Percentiles rank a stretch among this genome's conserved stretches.
Conservation (phyloP, 139 green algal species). For the Coccomyxa sp. region DNA sequence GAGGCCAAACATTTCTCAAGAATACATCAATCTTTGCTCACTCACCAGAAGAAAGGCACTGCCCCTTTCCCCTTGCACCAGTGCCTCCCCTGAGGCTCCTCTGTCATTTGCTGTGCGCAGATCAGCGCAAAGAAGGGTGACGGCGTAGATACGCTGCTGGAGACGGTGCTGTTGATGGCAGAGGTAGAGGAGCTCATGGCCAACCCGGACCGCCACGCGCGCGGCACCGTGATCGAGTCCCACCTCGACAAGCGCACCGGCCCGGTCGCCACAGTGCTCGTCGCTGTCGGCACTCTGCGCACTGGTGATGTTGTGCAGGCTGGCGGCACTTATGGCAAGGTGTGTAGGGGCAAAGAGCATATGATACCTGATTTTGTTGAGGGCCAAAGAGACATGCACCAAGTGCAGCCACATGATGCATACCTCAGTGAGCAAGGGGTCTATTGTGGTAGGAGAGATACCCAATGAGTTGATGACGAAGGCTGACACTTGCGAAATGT, state of each 20-base stretch:
- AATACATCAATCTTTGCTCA: not conserved
- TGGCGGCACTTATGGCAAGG: slow-evolving; percentile 77
- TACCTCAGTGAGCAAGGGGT: no score
- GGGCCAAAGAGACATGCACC: no score
- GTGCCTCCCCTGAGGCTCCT: no score
- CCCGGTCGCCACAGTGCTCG: slow-evolving; percentile 82
- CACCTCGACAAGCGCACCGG: slow-evolving; percentile 81
- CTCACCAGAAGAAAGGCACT: not conserved
- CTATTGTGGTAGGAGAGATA: no score
- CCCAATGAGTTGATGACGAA: no score
- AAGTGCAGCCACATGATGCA: no score
- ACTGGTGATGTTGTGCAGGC: slow-evolving; percentile 78
- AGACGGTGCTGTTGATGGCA: slow-evolving; percentile 77
- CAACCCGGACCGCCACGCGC: slow-evolving; percentile 65
- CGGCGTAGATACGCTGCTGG: slow-evolving; percentile 76
- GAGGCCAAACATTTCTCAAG: no score
- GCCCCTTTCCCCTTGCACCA: not conserved
- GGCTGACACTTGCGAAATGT: no score
- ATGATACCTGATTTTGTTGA: no score
- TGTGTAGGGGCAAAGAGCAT: no score
- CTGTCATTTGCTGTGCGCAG: not conserved
- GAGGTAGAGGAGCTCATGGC: slow-evolving; percentile 81
- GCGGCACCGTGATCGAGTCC: slow-evolving; percentile 93
- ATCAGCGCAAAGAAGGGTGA: slow-evolving; percentile 87
- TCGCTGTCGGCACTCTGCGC: slow-evolving; percentile 84